These are phyloP conservation scores for Plasmodium yoelii DNA, from an alignment of 169 alveolate genomes.

Conservation along the genomic window DNA sequence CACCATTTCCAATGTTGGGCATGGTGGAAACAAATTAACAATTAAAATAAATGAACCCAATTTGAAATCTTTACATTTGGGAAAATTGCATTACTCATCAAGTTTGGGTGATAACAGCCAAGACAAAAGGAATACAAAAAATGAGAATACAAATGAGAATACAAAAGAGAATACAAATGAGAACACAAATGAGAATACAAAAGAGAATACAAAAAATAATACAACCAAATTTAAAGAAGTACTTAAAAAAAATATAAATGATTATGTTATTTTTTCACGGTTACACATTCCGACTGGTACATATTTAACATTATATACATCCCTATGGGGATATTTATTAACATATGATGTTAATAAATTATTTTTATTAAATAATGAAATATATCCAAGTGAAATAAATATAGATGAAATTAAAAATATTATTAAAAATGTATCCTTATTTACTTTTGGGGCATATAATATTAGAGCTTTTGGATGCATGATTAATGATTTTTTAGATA, in stretches of 20 bases:
- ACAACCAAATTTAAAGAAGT: background rate
- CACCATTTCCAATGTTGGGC: no score
- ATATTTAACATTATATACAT: conserved; percentile 22
- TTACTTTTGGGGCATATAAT: conserved; percentile 79
- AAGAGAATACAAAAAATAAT: no score
- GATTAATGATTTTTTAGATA: conserved; percentile 88
- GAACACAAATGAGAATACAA: background rate
- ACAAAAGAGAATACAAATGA: no score
- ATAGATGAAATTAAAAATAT: conserved; percentile 7
- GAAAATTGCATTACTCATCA: no score
- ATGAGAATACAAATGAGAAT: background rate
- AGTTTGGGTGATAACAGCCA: no score
- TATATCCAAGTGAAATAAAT: conserved; percentile 2
- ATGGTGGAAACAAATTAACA: no score
- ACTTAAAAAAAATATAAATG: conserved; percentile 12
- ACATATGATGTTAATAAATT: conserved; percentile 24
- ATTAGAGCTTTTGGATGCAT: conserved; percentile 86
- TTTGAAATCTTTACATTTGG: no score
- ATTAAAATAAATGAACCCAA: no score
- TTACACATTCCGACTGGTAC: conserved; percentile 35
- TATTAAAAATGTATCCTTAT: conserved; percentile 62
- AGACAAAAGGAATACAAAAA: background rate
- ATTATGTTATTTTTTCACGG: conserved; percentile 14
- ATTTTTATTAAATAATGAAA: background rate
- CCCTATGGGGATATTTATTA: conserved; percentile 46